These are phyloP conservation scores for Theobroma cacao DNA, from an alignment of 345 rosid species.

Conservation along the genomic window DNA sequence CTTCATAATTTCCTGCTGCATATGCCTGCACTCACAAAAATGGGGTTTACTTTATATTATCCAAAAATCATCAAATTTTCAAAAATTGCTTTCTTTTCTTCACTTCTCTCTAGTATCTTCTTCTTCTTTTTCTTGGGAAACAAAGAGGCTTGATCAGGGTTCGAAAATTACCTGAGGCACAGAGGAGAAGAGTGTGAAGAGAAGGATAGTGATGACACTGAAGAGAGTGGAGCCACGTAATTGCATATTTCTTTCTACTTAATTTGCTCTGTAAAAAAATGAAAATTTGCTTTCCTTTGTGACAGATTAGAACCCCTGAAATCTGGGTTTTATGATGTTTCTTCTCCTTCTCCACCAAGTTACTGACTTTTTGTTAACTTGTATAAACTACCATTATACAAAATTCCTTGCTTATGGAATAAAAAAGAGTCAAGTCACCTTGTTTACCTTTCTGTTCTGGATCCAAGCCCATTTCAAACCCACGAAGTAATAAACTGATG, in stretches of 20 bases:
- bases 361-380: neutral
- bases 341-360: neutral
- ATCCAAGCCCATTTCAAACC: no score
- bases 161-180: slow-evolving; percentile 23
- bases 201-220: slow-evolving; percentile 15
- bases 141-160: neutral
- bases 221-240: slow-evolving; percentile 10
- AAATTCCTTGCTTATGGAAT: no score
- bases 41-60: neutral
- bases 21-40: slow-evolving; percentile 23
- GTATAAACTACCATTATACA: no score
- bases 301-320: neutral
- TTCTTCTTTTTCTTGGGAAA: neutral
- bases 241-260: slow-evolving; percentile 16
- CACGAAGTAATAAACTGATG: no score
- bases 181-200: slow-evolving; percentile 16
- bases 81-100: neutral
- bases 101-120: neutral
- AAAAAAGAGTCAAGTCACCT: no score
- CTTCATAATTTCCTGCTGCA: slow-evolving; percentile 16
- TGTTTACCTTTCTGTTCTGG: no score
- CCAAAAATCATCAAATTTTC: neutral
- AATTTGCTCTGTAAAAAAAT: neutral
- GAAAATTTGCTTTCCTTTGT: neutral
- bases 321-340: neutral